These are phyloP conservation scores for Kalaharituber pfeilii DNA, from an alignment of 2,329 filamentous ascomycete genomes.

Conservation along the genomic window DNA sequence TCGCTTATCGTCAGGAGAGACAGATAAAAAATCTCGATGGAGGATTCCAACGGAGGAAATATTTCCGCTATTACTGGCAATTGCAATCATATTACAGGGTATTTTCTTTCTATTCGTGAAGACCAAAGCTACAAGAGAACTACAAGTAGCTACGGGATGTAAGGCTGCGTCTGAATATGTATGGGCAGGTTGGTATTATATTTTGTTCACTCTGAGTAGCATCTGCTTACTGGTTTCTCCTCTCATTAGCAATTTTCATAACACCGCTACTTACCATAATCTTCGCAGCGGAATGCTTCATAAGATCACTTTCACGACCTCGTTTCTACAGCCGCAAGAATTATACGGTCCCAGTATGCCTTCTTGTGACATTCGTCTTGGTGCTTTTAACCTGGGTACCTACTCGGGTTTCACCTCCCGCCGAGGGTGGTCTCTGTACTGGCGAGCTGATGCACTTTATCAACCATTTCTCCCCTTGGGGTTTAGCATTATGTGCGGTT, in stretches of 20 bases:
- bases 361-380: slow-evolving; percentile 7
- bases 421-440: slow-evolving; percentile 9
- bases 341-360: slow-evolving; percentile 5
- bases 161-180: slow-evolving; percentile 9
- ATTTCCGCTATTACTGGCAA: slow-evolving; percentile 11
- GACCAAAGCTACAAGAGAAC: slow-evolving; percentile 7
- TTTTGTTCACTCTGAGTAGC: background rate
- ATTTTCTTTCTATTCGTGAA: slow-evolving; percentile 11
- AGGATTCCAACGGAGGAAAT: slow-evolving; percentile 3
- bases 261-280: slow-evolving; percentile 13
- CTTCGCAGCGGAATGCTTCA: slow-evolving; percentile 11
- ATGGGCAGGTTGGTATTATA: slow-evolving; percentile 13
- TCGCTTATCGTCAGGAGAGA: background rate
- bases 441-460: slow-evolving; percentile 13
- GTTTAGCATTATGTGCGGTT: slow-evolving; percentile 10
- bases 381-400: slow-evolving; percentile 12
- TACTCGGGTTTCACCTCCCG: slow-evolving; percentile 6
- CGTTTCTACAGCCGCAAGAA: slow-evolving; percentile 10
- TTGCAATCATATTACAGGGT: slow-evolving; percentile 11
- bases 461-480: slow-evolving; percentile 12
- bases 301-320: slow-evolving; percentile 11
- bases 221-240: background rate
- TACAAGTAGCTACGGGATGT: slow-evolving; percentile 6
- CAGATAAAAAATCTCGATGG: background rate
- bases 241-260: slow-evolving; percentile 12